These are phyloP conservation scores for Sphaerulina musiva DNA, from an alignment of 2,329 filamentous ascomycete genomes.

Conservation along the genomic window DNA sequence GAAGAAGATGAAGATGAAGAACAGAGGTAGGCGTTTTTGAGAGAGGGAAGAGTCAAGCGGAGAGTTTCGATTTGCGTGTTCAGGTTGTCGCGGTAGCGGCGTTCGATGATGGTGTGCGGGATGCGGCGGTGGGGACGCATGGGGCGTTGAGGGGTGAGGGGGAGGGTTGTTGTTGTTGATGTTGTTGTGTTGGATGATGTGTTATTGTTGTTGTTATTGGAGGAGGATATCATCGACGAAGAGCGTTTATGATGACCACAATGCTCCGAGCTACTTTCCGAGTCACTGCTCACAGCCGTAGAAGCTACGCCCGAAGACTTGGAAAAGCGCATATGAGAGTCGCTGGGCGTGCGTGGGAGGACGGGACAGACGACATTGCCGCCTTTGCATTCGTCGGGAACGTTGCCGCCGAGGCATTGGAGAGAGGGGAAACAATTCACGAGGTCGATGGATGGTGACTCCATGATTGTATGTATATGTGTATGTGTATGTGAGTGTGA, in stretches of 20 bases:
- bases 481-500: too few relatives aligned
- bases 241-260: too few relatives aligned
- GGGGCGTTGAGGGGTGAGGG: conserved; percentile 9
- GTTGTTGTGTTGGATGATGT: conserved; percentile 5
- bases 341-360: conserved; percentile 8
- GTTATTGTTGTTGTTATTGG: too few relatives aligned
- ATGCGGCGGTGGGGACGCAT: conserved; percentile 21
- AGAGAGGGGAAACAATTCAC: conserved; percentile 20
- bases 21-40: conserved; percentile 36
- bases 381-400: conserved; percentile 19
- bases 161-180: neutral
- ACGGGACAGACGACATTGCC: conserved; percentile 20
- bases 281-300: conserved; percentile 17
- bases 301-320: conserved; percentile 8
- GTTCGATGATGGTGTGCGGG: conserved; percentile 42
- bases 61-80: conserved; percentile 43
- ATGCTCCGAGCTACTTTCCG: conserved; percentile 15
- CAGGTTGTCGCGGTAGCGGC: conserved; percentile 43
- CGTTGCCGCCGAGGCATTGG: conserved; percentile 20
- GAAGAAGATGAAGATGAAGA: conserved; percentile 16
- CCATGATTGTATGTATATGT: neutral
- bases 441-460: conserved; percentile 12
- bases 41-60: conserved; percentile 35
- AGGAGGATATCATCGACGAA: too few relatives aligned
- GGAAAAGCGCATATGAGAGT: conserved; percentile 14